phyloP scores from a whole-genome alignment of 441 rosid genomes.

The Raphanus hybrid region DNA sequence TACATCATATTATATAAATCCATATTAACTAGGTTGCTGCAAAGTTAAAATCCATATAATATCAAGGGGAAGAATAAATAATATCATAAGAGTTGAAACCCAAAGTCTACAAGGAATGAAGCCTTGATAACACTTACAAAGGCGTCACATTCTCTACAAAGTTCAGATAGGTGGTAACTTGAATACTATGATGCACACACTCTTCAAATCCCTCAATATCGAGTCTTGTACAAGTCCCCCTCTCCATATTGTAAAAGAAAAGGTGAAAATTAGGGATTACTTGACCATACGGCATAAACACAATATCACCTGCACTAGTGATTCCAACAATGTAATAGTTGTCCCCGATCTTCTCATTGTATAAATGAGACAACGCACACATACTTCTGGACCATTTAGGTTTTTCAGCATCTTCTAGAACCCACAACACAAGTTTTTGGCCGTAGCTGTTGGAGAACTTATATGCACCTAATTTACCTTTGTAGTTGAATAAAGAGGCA shows the following conservation, averaged over 20 bases:
- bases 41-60: neutral
- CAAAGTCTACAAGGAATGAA: neutral
- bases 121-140: neutral
- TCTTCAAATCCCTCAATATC: neutral
- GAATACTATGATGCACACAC: neutral
- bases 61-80: neutral
- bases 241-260: slow-evolving; percentile 4
- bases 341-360: neutral
- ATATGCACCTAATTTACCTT: neutral
- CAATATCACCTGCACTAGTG: neutral
- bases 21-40: neutral
- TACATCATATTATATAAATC: too few relatives aligned
- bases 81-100: neutral
- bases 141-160: neutral
- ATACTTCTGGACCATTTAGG: neutral
- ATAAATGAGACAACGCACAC: neutral
- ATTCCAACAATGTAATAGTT: neutral
- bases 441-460: neutral
- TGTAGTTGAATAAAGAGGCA: neutral
- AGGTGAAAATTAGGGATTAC: neutral
- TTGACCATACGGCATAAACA: neutral
- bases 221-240: neutral
- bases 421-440: neutral
- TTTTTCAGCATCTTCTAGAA: neutral
- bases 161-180: neutral